Conservation (phyloP, 768 basidiomycete genomes). For the Boletus edulis region DNA sequence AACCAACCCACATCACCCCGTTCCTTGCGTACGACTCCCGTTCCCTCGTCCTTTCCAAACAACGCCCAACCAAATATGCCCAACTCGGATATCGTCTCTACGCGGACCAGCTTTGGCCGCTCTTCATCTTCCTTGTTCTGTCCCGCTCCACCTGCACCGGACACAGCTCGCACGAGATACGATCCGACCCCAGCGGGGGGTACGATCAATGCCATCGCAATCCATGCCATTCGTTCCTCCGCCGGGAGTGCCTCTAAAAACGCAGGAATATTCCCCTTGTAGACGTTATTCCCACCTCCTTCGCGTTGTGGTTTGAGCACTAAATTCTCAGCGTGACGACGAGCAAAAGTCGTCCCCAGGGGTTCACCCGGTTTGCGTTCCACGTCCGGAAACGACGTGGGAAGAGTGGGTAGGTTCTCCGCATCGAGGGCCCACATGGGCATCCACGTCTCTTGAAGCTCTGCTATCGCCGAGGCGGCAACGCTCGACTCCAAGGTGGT, state of each 20-base stretch:
- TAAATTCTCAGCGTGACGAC: slow-evolving; percentile 43
- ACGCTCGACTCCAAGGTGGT: slow-evolving; percentile 32
- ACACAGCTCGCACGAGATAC: slow-evolving; percentile 70
- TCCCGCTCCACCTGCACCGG: slow-evolving; percentile 21
- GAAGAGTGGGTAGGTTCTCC: not conserved
- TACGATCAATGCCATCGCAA: slow-evolving; percentile 90
- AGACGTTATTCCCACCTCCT: slow-evolving; percentile 96
- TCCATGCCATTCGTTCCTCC: slow-evolving; percentile 80
- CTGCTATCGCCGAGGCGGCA: slow-evolving; percentile 33
- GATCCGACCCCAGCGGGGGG: slow-evolving; percentile 68
- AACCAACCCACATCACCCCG: slow-evolving; percentile 80
- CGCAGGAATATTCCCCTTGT: slow-evolving; percentile 74
- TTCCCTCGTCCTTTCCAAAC: slow-evolving; percentile 50
- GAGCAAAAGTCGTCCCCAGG: slow-evolving; percentile 21
- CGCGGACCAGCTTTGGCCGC: slow-evolving; percentile 39
- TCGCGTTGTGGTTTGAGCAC: slow-evolving; percentile 98
- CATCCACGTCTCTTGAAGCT: slow-evolving; percentile 78
- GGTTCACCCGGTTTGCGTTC: slow-evolving; percentile 10
- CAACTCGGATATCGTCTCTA: slow-evolving; percentile 83
- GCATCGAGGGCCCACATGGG: slow-evolving; percentile 78
- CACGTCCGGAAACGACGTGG: not conserved
- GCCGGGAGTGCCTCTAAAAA: slow-evolving; percentile 65
- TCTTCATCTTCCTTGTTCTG: not conserved
- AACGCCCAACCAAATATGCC: slow-evolving; percentile 90
- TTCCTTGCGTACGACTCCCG: slow-evolving; percentile 36